Evolutionary conservation across 2,329 filamentous ascomycete species (phyloP), one percentile per base, ranked within the genome.

Genomic region (Trichoderma arundinaceum): DNA sequence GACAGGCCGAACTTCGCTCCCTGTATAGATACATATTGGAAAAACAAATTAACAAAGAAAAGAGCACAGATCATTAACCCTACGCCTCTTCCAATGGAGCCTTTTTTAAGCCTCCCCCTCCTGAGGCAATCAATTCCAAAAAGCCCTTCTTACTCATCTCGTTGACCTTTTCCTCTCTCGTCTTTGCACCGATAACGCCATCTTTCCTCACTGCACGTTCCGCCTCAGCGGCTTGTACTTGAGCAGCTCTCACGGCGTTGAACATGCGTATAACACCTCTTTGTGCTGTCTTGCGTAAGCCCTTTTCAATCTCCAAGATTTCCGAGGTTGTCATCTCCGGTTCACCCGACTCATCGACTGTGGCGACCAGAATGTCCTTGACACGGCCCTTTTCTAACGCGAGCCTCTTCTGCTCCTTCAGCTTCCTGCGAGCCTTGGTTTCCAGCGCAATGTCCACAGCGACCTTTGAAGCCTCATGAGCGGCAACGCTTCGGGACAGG

Each of bases 141-240:
- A 98, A 99, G 0, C 94, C 94, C 80, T 97, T 92, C 81, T 96
- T 96, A 77, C 91, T 96, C 89, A 99, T 95, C 83, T 98, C 94
- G 70, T 92, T 95, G 60, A 96, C 84, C 81, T 90, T 93, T 79
- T 96, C 92, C 79, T 96, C 90, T 70, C 92, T 87, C 77, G 91
- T 88, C 68, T 85, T 86, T 73, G 92, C 88, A 1, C 94, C 94
- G 38, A 97, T 85, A 0, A 96, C 82, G 3, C 92, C 91, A 67
- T 89, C 86, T 71, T 87, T 88, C 77, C 86, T 86, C 56, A 88
- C 85, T 70, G 87, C 86, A 76, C 83, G 87, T 74, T 91, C 89
- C 5, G 92, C 90, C 77, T 94, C 89, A 66, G 90, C 86, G 2
- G 90, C 94, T 77, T 94, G 92, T 65, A 97, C 91, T 79, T 99